Conservation (phyloP, 805 yeast genomes). For the baker's yeast (Saccharomyces cerevisiae) region DNA sequence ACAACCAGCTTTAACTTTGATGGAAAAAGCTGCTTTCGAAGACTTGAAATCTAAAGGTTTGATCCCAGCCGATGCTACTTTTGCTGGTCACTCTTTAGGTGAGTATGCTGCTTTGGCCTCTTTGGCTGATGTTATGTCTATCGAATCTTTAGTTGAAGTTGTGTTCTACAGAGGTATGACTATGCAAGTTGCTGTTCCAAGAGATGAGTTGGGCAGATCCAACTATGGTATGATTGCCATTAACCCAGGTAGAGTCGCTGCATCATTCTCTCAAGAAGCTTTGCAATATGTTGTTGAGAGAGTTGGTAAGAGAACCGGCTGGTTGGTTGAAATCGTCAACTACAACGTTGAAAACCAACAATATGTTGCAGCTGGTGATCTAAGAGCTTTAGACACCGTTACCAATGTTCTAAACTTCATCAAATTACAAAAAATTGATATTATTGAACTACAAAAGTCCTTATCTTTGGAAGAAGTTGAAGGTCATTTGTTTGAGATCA, state of each 20-base stretch:
- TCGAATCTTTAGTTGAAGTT: slow-evolving; percentile 92
- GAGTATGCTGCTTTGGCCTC: slow-evolving; percentile 97
- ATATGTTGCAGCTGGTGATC: slow-evolving; percentile 97
- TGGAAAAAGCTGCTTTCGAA: slow-evolving; percentile 99
- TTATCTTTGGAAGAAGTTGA: slow-evolving; percentile 82
- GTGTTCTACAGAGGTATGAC: slow-evolving; percentile 99
- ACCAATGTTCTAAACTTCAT: slow-evolving; percentile 88
- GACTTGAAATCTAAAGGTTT: slow-evolving; percentile 94
- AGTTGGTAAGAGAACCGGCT: slow-evolving; percentile 71
- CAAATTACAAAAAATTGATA: slow-evolving; percentile 89
- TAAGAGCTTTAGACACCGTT: slow-evolving; percentile 87
- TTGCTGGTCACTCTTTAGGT: slow-evolving; percentile 99
- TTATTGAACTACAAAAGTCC: slow-evolving; percentile 74
- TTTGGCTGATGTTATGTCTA: slow-evolving; percentile 96
- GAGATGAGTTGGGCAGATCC: slow-evolving; percentile 91
- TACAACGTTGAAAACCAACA: slow-evolving; percentile 97
- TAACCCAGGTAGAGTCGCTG: slow-evolving; percentile 86
- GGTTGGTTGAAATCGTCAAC: slow-evolving; percentile 97
- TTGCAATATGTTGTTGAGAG: slow-evolving; percentile 89
- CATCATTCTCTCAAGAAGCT: slow-evolving; percentile 88
- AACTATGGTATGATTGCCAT: slow-evolving; percentile 99
- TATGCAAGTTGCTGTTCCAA: slow-evolving; percentile 99
- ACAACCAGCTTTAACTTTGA: slow-evolving; percentile 96
- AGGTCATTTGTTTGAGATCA: slow-evolving; percentile 81
- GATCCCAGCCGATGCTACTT: slow-evolving; percentile 85